Conservation (phyloP, 2,329 filamentous ascomycete genomes). For the Cucurbitaria berberidis region DNA sequence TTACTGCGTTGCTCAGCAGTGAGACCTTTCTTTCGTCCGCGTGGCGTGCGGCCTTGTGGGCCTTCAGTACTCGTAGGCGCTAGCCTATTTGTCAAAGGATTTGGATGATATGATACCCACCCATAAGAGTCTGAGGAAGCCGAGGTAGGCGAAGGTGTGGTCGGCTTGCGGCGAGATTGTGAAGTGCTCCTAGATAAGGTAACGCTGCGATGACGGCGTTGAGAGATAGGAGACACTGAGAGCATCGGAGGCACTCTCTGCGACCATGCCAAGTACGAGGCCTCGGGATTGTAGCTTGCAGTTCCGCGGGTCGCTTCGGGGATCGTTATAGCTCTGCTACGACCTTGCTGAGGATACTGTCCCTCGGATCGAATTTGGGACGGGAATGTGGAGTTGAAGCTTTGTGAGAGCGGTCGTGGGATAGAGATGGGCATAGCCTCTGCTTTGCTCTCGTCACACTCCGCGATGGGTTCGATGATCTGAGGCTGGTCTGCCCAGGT, state of each 20-base stretch:
- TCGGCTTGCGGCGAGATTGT: conserved; percentile 27
- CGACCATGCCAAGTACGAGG: conserved; percentile 14
- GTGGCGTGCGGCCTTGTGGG: conserved; percentile 29
- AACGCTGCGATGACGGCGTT: conserved; percentile 26
- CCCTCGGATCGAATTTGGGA: conserved; percentile 18
- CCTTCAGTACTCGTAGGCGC: conserved; percentile 39
- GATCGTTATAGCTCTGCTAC: conserved; percentile 37
- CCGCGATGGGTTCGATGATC: conserved; percentile 37
- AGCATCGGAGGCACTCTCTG: conserved; percentile 30
- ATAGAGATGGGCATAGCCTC: conserved; percentile 38
- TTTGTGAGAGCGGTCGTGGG: conserved; percentile 27
- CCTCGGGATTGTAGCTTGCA: conserved; percentile 15
- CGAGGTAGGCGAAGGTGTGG: conserved; percentile 37
- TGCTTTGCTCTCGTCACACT: conserved; percentile 28
- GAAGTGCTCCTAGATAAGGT: conserved; percentile 37
- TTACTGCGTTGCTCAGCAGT: conserved; percentile 42
- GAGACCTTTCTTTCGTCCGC: conserved; percentile 43
- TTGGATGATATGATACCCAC: conserved; percentile 46
- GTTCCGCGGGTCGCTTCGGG: conserved; percentile 28
- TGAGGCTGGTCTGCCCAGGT: conserved; percentile 39
- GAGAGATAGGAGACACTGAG: conserved; percentile 34
- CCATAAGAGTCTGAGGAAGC: conserved; percentile 36
- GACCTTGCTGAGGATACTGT: conserved; percentile 13
- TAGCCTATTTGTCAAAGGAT: conserved; percentile 39
- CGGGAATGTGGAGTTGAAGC: conserved; percentile 17